Evolutionary conservation across 1,139 yeast genomes (phyloP), one percentile per base, ranked within the genome.

Genomic region (Pichia sp.): DNA sequence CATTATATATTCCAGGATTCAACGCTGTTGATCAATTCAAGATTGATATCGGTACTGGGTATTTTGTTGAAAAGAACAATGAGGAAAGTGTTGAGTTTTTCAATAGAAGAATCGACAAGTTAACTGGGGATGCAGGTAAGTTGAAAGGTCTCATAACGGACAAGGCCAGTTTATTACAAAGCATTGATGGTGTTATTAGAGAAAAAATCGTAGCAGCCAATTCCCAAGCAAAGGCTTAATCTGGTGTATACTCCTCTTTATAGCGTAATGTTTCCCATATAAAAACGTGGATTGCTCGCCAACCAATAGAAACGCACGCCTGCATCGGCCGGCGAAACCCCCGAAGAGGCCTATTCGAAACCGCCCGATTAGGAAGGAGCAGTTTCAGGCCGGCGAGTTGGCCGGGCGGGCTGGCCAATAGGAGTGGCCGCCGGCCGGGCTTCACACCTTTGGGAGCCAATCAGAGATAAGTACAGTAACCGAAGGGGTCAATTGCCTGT

Each of bases 31-130:
- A 82, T 53, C 80, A 75, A 50, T 92, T 84, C 59, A 73, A 92
- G 67, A 96, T 94, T 18, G 99, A 92, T 63, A 83, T 92, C 39
- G 99, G 99, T 32, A 92, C 98, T 0, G 97, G 97, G 2, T 92
- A 92, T 66, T 92, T 78, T 63, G 94, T 89, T 29, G 96, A 88
- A 59, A 94, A 92, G 68, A 68, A 68, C 50, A 77, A 80, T 0
- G 70, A 68, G 7, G 90, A 86, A 42, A 86, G 97, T 4, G 71
- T 78, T 56, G 68, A 68, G 48, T 95, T 89, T 59, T 92, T 88
- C 65, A 78, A 82, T 51, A 73, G 73, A 49, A 88, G 94, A 68
- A 79, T 89, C 46, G 71, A 71, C 26, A 90, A 89, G 56, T 70
- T 94, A 59, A 79, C 73, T 50, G 78, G 77, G 50, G 96, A 92